Percentiles rank a stretch among this genome's conserved stretches.
phyloP scores from a whole-genome alignment of 805 yeast genomes.

The Pichia manshurica region DNA sequence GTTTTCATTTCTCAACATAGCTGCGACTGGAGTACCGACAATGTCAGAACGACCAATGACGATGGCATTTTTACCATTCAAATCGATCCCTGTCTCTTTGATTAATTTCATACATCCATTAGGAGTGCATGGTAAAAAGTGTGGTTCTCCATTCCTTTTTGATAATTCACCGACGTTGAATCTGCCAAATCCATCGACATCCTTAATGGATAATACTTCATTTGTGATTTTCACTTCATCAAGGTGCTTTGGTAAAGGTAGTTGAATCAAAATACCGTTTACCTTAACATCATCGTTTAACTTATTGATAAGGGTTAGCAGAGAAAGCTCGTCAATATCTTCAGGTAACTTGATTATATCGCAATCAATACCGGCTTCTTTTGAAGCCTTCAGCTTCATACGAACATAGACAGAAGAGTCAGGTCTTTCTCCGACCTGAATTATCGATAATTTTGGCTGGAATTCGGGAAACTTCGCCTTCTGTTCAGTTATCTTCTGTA shows the following conservation, averaged over 20 bases:
- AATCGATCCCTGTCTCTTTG: constrained; percentile 46
- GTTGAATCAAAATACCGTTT: constrained; percentile 70
- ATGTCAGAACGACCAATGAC: constrained; percentile 82
- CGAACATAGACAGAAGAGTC: constrained; percentile 79
- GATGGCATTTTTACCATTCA: constrained; percentile 70
- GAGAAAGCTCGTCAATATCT: constrained; percentile 47
- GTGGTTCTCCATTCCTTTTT: constrained; percentile 66
- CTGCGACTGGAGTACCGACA: constrained; percentile 77
- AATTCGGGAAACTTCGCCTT: constrained; percentile 47
- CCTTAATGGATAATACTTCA: constrained; percentile 58
- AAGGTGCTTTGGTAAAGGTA: constrained; percentile 69
- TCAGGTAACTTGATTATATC: constrained; percentile 54
- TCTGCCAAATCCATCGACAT: constrained; percentile 81
- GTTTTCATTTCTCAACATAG: constrained; percentile 60
- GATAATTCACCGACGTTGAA: constrained; percentile 72
- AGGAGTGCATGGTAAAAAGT: constrained; percentile 78
- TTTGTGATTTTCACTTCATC: constrained; percentile 63
- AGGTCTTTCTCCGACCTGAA: constrained; percentile 73
- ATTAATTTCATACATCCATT: constrained; percentile 68
- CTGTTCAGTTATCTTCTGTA: constrained; percentile 32
- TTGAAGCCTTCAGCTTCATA: constrained; percentile 75
- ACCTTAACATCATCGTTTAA: constrained; percentile 56
- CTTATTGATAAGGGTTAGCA: constrained; percentile 46
- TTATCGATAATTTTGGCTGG: constrained; percentile 59
- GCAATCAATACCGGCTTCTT: constrained; percentile 62